phyloP scores from a whole-genome alignment of 2,329 filamentous ascomycete genomes.

The Talaromyces amestolkiae region DNA sequence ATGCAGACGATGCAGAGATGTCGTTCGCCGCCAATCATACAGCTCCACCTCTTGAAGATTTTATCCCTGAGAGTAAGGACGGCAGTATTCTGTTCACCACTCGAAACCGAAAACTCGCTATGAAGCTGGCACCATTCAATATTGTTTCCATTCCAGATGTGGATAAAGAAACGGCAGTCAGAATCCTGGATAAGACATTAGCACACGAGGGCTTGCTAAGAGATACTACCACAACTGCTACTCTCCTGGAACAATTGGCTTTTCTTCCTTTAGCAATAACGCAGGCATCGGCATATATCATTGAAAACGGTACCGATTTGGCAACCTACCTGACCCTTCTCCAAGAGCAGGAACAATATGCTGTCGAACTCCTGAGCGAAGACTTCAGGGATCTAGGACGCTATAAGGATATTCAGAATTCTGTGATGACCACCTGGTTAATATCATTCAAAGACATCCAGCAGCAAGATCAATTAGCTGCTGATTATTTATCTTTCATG shows the following conservation, averaged over 20 bases:
- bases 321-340: constrained; percentile 24
- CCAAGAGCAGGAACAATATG: constrained; percentile 25
- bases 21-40: constrained; percentile 16
- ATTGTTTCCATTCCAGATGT: constrained; percentile 22
- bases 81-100: constrained; percentile 31
- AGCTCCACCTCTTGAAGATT: constrained; percentile 12
- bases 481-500: constrained; percentile 37
- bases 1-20: constrained; percentile 22
- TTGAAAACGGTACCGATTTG: constrained; percentile 19
- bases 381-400: constrained; percentile 34
- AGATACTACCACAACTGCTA: constrained; percentile 8
- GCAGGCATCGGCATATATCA: constrained; percentile 27
- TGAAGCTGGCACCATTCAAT: constrained; percentile 23
- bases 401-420: constrained; percentile 31
- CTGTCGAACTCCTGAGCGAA: constrained; percentile 33
- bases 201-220: neutral
- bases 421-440: constrained; percentile 38
- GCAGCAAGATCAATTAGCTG: constrained; percentile 31
- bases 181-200: constrained; percentile 4
- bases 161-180: constrained; percentile 17
- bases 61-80: constrained; percentile 24
- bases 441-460: constrained; percentile 32
- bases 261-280: constrained; percentile 29
- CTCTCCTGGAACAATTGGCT: constrained; percentile 23
- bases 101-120: constrained; percentile 21